Percentiles rank a stretch among this genome's conserved stretches.
phyloP scores from a whole-genome alignment of 2,329 filamentous ascomycete genomes.

The Calonectria montana region DNA sequence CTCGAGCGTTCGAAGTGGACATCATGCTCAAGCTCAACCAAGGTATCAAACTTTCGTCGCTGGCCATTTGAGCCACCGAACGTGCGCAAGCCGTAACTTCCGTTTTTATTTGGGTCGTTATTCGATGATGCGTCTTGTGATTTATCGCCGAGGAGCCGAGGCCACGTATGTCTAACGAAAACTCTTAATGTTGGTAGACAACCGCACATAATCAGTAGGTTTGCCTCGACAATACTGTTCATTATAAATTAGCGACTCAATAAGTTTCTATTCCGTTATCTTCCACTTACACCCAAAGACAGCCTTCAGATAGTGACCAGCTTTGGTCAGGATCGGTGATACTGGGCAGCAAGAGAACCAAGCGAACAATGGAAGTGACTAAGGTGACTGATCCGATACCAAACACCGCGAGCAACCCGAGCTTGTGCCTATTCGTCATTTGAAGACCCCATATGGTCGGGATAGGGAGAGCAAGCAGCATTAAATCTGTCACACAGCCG shows the following conservation, averaged over 20 bases:
- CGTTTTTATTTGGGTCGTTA: neutral
- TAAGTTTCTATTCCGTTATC: constrained; percentile 37
- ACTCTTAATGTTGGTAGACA: constrained; percentile 51
- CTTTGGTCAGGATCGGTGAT: neutral
- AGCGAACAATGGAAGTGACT: constrained; percentile 45
- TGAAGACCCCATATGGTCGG: constrained; percentile 55
- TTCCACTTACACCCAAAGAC: constrained; percentile 38
- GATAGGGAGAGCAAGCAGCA: constrained; percentile 58
- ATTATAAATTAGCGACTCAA: constrained; percentile 18
- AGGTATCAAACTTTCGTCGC: neutral
- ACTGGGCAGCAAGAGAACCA: constrained; percentile 17
- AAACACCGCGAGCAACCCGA: constrained; percentile 56
- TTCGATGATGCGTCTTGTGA: neutral
- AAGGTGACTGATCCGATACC: constrained; percentile 51
- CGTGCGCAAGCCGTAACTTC: neutral
- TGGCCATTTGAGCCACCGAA: constrained; percentile 1
- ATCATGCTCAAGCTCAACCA: neutral
- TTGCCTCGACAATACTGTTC: constrained; percentile 49
- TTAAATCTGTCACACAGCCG: constrained; percentile 58
- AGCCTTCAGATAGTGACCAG: constrained; percentile 20
- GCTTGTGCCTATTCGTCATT: constrained; percentile 56
- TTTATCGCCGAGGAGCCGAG: neutral
- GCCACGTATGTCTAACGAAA: constrained; percentile 40
- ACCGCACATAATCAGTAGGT: constrained; percentile 52
- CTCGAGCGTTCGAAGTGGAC: neutral